Evolutionary conservation across 768 basidiomycete species (phyloP).

Genomic region (Mycena filopes): DNA sequence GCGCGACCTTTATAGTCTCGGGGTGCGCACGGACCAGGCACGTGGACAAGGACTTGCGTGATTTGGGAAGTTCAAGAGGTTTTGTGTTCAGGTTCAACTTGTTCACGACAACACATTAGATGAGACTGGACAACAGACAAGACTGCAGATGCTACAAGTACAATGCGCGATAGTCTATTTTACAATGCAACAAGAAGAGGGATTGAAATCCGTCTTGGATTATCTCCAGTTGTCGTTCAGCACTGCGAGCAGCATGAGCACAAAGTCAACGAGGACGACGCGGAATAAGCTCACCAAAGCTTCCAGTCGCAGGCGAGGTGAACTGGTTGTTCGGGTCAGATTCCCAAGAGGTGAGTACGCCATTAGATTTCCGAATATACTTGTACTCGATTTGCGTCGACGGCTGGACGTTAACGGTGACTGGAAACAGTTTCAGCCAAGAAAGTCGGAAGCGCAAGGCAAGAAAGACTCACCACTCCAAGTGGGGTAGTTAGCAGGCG

Average conservation of each 20-base stretch:
- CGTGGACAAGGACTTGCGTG: no score
- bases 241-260: not conserved
- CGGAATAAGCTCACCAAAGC: conserved; percentile 21
- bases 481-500: conserved; percentile 67
- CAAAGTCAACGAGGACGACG: not conserved
- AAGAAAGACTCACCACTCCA: conserved; percentile 64
- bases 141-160: conserved; percentile 10
- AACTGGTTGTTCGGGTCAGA: conserved; percentile 67
- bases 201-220: not conserved
- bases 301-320: conserved; percentile 58
- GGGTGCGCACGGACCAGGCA: no score
- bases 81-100: no score
- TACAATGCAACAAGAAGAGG: not conserved
- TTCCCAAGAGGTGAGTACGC: conserved; percentile 70
- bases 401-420: conserved; percentile 69
- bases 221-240: conserved; percentile 19
- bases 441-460: no score
- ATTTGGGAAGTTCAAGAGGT: no score
- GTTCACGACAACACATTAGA: no score
- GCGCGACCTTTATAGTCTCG: no score
- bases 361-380: conserved; percentile 70
- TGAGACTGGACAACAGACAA: not conserved
- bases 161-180: conserved; percentile 4
- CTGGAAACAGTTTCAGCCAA: conserved; percentile 42
- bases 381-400: conserved; percentile 72